A percentile compares a stretch with the other conserved stretches of the same genome.
These are phyloP conservation scores for Vigna radiata DNA, from an alignment of 306 rosid species.

Conservation along the genomic window DNA sequence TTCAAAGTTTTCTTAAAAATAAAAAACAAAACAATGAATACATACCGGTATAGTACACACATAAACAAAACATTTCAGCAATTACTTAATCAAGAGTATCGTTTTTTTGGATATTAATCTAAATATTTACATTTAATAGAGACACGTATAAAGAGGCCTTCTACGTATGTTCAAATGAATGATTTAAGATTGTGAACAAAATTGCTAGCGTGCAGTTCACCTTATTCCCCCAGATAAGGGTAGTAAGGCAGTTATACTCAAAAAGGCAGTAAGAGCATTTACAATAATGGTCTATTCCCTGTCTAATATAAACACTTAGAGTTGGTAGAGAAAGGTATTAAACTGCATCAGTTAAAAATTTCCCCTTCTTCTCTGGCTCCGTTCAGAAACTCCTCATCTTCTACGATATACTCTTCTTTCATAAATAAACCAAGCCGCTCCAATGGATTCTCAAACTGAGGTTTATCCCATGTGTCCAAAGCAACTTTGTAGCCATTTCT, in stretches of 20 bases:
- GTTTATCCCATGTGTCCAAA: conserved; percentile 41
- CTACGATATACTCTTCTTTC: conserved; percentile 64
- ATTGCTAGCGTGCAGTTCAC: neutral
- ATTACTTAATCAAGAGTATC: neutral
- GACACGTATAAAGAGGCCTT: neutral
- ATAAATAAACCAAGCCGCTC: conserved; percentile 82
- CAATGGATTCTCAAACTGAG: conserved; percentile 58
- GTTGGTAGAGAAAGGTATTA: conserved; percentile 38
- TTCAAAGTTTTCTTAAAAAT: too few species aligned
- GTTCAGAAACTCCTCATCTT: conserved; percentile 60
- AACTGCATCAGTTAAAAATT: conserved; percentile 46
- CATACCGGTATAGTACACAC: neutral
- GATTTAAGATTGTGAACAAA: neutral
- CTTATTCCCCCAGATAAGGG: conserved; percentile 15
- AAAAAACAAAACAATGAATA: too few species aligned
- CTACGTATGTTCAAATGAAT: neutral
- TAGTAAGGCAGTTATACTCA: neutral
- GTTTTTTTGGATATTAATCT: neutral
- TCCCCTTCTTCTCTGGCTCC: conserved; percentile 73
- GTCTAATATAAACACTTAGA: conserved; percentile 46
- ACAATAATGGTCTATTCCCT: conserved; percentile 41
- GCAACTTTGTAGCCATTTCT: conserved; percentile 42
- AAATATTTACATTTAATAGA: neutral
- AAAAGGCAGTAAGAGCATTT: conserved; percentile 44
- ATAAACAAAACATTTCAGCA: neutral